Evolutionary conservation across 177 flowering plant species (phyloP).

Genomic region (Vitis hybrid): DNA sequence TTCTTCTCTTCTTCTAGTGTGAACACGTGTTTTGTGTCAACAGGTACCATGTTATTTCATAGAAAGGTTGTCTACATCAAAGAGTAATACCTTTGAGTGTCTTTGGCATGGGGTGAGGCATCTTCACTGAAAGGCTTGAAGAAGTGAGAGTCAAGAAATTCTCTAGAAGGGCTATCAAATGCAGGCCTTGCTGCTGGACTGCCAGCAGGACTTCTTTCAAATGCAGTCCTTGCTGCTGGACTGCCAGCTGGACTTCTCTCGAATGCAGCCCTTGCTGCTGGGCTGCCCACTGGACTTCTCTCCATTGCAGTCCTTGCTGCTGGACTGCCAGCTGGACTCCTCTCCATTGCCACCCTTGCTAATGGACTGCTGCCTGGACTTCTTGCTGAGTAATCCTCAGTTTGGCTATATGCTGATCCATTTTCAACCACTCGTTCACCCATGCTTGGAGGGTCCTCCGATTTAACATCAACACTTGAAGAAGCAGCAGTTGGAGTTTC

Average conservation of each 20-base stretch:
- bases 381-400: slow-evolving; percentile 32
- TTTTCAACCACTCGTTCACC: slow-evolving; percentile 26
- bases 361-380: slow-evolving; percentile 34
- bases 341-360: slow-evolving; percentile 6
- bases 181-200: slow-evolving; percentile 38
- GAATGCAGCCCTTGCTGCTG: no score
- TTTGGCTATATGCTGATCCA: slow-evolving; percentile 30
- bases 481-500: slow-evolving; percentile 21
- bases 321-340: slow-evolving; percentile 1
- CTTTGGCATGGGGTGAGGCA: slow-evolving; percentile 36
- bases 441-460: slow-evolving; percentile 27
- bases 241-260: no score
- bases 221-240: slow-evolving; percentile 24
- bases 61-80: not conserved
- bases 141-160: slow-evolving; percentile 38
- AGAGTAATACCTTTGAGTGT: slow-evolving; percentile 47
- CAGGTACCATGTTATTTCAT: not conserved
- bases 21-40: no score
- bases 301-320: no score
- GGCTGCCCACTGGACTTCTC: no score
- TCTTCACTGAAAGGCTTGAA: slow-evolving; percentile 36
- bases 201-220: slow-evolving; percentile 13
- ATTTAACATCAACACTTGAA: slow-evolving; percentile 25
- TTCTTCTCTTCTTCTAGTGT: no score
- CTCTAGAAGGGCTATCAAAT: slow-evolving; percentile 53